phyloP scores from a whole-genome alignment of 1,139 yeast species.

The Nematodospora anomalae region DNA sequence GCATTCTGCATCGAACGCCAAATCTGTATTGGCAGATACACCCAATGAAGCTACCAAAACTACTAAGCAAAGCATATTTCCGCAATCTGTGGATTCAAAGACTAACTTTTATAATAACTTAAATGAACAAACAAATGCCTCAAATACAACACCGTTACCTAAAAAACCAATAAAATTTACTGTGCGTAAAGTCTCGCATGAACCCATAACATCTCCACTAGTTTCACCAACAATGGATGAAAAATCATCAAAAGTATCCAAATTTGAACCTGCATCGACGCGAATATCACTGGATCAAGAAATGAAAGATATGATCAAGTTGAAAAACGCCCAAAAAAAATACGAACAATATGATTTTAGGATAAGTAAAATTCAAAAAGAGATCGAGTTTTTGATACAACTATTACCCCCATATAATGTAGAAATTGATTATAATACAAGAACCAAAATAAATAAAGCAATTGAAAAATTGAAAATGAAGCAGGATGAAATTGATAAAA shows the following conservation, averaged over 20 bases:
- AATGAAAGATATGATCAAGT: constrained; percentile 11
- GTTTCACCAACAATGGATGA: constrained; percentile 10
- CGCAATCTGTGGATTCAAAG: constrained; percentile 15
- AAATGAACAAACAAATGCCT: constrained; percentile 7
- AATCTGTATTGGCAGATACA: background rate
- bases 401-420: constrained; percentile 49
- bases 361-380: constrained; percentile 42
- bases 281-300: constrained; percentile 1
- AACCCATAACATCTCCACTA: constrained; percentile 23
- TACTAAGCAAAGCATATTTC: constrained; percentile 6
- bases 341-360: constrained; percentile 36
- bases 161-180: constrained; percentile 42
- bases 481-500: constrained; percentile 46
- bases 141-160: constrained; percentile 7
- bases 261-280: background rate
- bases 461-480: constrained; percentile 42
- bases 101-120: constrained; percentile 14
- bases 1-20: too few relatives aligned
- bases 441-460: constrained; percentile 44
- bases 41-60: constrained; percentile 1
- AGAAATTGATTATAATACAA: constrained; percentile 45
- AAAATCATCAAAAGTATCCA: constrained; percentile 17
- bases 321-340: constrained; percentile 29
- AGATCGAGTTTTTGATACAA: constrained; percentile 38
- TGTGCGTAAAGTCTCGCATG: constrained; percentile 44